Base-by-base conservation (phyloP, 495 filamentous ascomycete genomes). In the Aspergillus avenaceus region DNA sequence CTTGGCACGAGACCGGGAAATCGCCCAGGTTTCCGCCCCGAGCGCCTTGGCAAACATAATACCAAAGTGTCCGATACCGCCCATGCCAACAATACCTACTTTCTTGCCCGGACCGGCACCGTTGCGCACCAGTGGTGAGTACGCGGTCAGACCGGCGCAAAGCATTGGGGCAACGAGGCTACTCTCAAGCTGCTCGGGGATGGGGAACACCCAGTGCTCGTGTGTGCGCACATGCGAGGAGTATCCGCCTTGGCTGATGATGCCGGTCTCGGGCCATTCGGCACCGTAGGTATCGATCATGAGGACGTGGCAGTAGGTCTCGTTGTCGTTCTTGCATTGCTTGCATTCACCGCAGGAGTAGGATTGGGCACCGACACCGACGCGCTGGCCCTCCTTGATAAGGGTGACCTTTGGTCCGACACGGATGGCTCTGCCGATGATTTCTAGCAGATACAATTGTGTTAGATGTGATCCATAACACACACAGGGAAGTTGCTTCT, bases 91-190 rank as follows among this genome's bases (percentile, higher is more conserved):
- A 43, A 91, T 83, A 31, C 79, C 89, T 16, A 93, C 84, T 65
- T 88, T 89, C 71, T 88, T 89, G n/a, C 87, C 87, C 0, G 85
- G 84, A 0, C 85, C 84, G 36, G 73, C 73, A n/a, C 84, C 85
- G 60, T 87, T 83, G 22, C 86, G 81, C 31, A 87, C 83, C 2
- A 96, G 74, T 0, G 90, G 90, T 27, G 80, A 84, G 70, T 84
- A 95, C 24, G 82, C 83, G 1, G 91, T 96, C 25, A 95, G 67
- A 37, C 91, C 90, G 27, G 88, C 91, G 64, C 91, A 96, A 59
- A 95, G 76, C 88, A 95, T 95, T 1, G 88, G 91, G 12, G 90
- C 91, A 1, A 85, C 88, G 25, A 82, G 61, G 34, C 75, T 75
- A 56, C 73, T 83, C 18, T 82, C 66, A 36, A 95, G 79, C 5